Evolutionary conservation across 768 basidiomycete genomes (phyloP).

Genomic region (Leccinum boreale): DNA sequence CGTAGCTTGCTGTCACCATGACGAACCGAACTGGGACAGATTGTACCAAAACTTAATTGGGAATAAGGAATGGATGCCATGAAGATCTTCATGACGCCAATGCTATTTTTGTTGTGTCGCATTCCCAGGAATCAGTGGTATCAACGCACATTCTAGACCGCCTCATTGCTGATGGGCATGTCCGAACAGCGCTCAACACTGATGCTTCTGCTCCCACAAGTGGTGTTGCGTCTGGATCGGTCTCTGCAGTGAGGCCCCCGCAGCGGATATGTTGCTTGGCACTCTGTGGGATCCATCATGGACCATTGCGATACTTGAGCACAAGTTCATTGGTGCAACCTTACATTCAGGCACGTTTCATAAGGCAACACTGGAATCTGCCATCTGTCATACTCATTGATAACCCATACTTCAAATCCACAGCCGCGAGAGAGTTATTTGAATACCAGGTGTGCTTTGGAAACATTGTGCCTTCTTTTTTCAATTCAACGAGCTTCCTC

Average conservation of each 20-base stretch:
- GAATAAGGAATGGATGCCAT: constrained; percentile 74
- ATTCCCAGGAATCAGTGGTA: constrained; percentile 92
- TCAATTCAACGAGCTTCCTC: constrained; percentile 3
- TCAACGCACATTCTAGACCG: constrained; percentile 83
- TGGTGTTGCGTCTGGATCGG: constrained; percentile 34
- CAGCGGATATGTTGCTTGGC: constrained; percentile 76
- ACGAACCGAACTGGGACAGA: constrained; percentile 33
- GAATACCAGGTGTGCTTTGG: constrained; percentile 76
- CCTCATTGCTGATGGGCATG: constrained; percentile 77
- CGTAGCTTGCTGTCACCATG: background rate
- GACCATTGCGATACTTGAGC: constrained; percentile 73
- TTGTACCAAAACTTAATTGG: constrained; percentile 60
- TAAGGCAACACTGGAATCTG: background rate
- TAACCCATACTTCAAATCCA: constrained; percentile 71
- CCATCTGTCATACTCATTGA: constrained; percentile 1
- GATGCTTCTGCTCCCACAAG: constrained; percentile 37
- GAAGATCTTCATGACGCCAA: constrained; percentile 76
- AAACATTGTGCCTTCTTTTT: constrained; percentile 5
- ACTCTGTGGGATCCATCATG: constrained; percentile 82
- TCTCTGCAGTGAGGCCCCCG: constrained; percentile 35
- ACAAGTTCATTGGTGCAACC: constrained; percentile 73
- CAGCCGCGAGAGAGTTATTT: constrained; percentile 87
- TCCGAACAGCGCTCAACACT: constrained; percentile 48
- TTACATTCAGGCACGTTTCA: constrained; percentile 63
- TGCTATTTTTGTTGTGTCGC: constrained; percentile 87